phyloP scores from a whole-genome alignment of 306 rosid genomes.

The Myrica gale region DNA sequence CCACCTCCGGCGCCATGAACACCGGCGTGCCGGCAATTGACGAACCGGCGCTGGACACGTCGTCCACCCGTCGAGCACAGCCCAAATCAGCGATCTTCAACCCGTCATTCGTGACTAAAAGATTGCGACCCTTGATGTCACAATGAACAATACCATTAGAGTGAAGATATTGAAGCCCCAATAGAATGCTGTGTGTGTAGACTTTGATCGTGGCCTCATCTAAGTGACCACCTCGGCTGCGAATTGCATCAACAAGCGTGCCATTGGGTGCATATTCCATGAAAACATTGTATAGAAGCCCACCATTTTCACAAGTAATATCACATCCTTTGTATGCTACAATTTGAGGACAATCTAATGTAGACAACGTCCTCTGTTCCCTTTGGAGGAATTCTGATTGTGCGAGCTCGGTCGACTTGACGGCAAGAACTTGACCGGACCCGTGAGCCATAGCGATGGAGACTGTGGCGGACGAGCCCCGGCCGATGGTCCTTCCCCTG shows the following conservation, averaged over 20 bases:
- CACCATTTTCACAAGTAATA: conserved; percentile 58
- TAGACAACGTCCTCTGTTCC: conserved; percentile 57
- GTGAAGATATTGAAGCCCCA: conserved; percentile 62
- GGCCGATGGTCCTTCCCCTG: conserved; percentile 63
- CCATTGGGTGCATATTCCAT: conserved; percentile 77
- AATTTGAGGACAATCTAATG: conserved; percentile 48
- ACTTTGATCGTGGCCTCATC: conserved; percentile 38
- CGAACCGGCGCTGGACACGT: neutral
- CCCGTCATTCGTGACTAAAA: conserved; percentile 57
- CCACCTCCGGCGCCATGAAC: conserved; percentile 96
- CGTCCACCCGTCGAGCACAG: conserved; percentile 46
- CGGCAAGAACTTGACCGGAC: conserved; percentile 51
- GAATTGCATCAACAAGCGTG: conserved; percentile 45
- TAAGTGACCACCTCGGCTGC: conserved; percentile 39
- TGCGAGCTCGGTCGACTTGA: conserved; percentile 55
- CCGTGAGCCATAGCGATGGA: conserved; percentile 33
- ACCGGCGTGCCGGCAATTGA: conserved; percentile 64
- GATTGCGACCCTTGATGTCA: conserved; percentile 69
- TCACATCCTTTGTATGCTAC: conserved; percentile 56
- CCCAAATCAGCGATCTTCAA: conserved; percentile 83
- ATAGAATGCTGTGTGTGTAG: conserved; percentile 53
- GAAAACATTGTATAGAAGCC: conserved; percentile 48
- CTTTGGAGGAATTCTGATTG: conserved; percentile 47
- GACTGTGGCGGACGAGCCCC: conserved; percentile 81
- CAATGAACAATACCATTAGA: conserved; percentile 77